phyloP scores from a whole-genome alignment of 306 rosid species.

The Gleditsia sinensis region DNA sequence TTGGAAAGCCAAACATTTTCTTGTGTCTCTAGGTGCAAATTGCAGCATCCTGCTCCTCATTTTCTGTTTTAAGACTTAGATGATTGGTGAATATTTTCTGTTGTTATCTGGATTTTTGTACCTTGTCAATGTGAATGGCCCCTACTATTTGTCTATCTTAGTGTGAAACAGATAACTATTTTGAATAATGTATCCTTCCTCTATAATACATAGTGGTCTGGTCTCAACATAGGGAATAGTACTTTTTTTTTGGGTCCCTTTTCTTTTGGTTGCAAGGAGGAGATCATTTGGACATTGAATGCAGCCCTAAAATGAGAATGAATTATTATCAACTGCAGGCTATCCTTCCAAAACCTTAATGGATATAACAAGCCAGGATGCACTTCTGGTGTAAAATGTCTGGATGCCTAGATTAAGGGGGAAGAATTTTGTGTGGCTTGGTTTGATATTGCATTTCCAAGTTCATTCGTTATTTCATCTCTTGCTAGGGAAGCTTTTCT shows the following conservation, averaged over 20 bases:
- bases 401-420: too few species aligned
- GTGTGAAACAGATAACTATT: constrained; percentile 9
- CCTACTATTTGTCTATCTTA: constrained; percentile 18
- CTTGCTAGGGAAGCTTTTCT: too few species aligned
- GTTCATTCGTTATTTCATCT: too few species aligned
- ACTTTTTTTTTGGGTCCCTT: neutral
- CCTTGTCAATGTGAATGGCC: neutral
- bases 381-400: too few species aligned
- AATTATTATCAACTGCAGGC: neutral
- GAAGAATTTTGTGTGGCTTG: too few species aligned
- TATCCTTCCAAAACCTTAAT: too few species aligned
- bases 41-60: constrained; percentile 16
- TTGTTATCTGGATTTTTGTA: neutral
- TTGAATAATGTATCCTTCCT: constrained; percentile 17
- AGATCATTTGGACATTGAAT: neutral
- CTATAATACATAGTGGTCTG: neutral
- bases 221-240: neutral
- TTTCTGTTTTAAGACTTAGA: neutral
- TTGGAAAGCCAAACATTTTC: neutral
- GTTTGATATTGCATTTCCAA: too few species aligned
- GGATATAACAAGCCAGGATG: too few species aligned
- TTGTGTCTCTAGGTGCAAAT: constrained; percentile 23
- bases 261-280: constrained; percentile 3
- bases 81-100: constrained; percentile 17
- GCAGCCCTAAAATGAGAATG: neutral